Percentiles rank a stretch among this genome's conserved stretches.
These are phyloP conservation scores for Haberlea rhodopensis DNA, from an alignment of 257 asterid genomes.

Conservation along the genomic window DNA sequence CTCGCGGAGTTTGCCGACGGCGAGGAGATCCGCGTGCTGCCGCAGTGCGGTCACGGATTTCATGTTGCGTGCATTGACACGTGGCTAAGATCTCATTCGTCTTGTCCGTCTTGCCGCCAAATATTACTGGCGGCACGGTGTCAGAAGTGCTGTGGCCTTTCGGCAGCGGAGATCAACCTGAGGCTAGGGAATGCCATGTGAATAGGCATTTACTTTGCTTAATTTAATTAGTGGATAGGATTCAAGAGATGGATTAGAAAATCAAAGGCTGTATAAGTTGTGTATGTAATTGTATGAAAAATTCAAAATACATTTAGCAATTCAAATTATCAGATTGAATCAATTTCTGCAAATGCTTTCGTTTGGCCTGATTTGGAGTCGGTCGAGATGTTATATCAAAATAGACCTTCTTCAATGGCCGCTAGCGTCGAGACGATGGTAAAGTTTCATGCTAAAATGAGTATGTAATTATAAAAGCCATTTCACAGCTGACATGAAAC, in stretches of 20 bases:
- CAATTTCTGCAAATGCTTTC: too few species aligned
- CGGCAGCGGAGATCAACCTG: slow-evolving; percentile 23
- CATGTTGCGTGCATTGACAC: slow-evolving; percentile 46
- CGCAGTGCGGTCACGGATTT: slow-evolving; percentile 50
- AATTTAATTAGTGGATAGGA: neutral
- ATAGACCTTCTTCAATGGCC: too few species aligned
- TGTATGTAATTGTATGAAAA: neutral
- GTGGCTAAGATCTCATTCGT: slow-evolving; percentile 42
- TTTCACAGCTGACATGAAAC: too few species aligned
- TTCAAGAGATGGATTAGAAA: neutral
- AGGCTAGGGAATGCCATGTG: neutral
- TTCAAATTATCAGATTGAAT: too few species aligned
- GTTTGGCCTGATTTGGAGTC: too few species aligned
- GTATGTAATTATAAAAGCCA: too few species aligned
- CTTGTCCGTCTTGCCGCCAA: slow-evolving; percentile 55
- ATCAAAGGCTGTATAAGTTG: neutral
- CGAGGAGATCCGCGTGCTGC: slow-evolving; percentile 44
- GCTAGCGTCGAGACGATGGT: too few species aligned
- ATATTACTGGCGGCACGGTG: slow-evolving; percentile 34
- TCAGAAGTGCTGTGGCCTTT: slow-evolving; percentile 36
- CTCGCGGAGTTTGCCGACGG: slow-evolving; percentile 43
- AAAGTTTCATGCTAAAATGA: too few species aligned
- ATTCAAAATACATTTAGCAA: too few species aligned
- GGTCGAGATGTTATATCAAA: too few species aligned
- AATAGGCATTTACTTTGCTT: slow-evolving; percentile 18